Evolutionary conservation across 2,329 filamentous ascomycete species (phyloP), one percentile per base, ranked within the genome.

Genomic region (Drechmeria coniospora): DNA sequence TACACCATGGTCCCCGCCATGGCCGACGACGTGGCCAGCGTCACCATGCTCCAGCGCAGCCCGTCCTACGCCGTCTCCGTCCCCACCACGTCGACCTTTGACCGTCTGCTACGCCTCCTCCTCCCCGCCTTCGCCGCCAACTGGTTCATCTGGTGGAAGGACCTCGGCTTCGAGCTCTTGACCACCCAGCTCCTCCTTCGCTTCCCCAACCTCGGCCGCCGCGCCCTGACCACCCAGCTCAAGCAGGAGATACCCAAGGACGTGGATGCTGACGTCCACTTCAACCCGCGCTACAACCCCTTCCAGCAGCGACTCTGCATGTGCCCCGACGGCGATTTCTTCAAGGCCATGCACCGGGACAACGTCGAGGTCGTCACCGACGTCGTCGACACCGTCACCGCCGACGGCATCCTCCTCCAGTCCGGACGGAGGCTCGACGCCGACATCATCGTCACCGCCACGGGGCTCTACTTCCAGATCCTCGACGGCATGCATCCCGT

Each of bases 31-130:
- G 79, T 78, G 5, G 54, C 53, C 5, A 64, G 68, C 10, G 72
- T 84, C 16, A 87, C 79, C 2, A 82, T 87, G 69, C 63, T 92
- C 3, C 82, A 92, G 53, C 71, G 83, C 31, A 82, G 74, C 25
- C 83, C 83, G 0, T 67, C 65, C 1, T 86, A 81, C 42, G 63
- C 86, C 30, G 39, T 78, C 24, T 56, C 65, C n/a, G 39, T 71
- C 2, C 53, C 63, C 0, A 57, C 61, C 15, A 43, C 44, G 6
- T 57, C 57, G 23, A 31, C 35, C 2, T 25, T 56, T 2, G 48
- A 57, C 20, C 45, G 38, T 6, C 39, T 54, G 2, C 34, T 67
- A 4, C 56, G 53, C 8, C 45, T 44, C 3, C 41, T 59, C 2
- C 42, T 75, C n/a, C 67, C 68, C 2, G 28, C 46, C 6, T 54